Evolutionary conservation across 169 alveolate genomes (phyloP), one percentile per base, ranked within the genome.

Genomic region (Plasmodium coatneyi): DNA sequence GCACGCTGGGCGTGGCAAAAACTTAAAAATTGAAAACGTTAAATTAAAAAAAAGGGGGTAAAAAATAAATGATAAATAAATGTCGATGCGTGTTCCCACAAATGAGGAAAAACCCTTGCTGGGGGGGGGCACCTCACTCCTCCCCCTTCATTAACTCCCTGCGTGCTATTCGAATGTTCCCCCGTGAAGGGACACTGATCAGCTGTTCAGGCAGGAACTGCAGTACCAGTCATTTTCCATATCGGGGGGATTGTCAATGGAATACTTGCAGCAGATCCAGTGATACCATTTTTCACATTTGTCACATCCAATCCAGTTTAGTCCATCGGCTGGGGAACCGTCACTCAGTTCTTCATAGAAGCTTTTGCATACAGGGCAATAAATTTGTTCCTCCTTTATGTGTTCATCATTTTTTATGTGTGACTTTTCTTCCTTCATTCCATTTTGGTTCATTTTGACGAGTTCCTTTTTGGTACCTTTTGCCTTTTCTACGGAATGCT

Each of bases 281-380:
- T 96, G 97, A 86, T 83, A 96, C 97, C 97, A 96, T 70, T 95
- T 93, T 82, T 96, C 97, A 84, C 97, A 96, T 84, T 82, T 94
- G 92, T 96, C 97, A 92, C 97, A 96, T 34, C 97, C 97, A 34
- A 96, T 96, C 97, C 97, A 96, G 60, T 96, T 96, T 71, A 96
- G 92, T 7, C 96, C 97, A 80, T 96, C 97, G n/a, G 97, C 97
- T 25, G 97, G 97, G 74, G 96, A 80, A 12, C 97, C 97, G 28
- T 96, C 97, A 87, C 96, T 92, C 49, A 92, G 92, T 90, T 96
- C 97, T 82, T 93, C 96, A 82, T 96, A 96, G 36, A 95, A 82
- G 49, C 93, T 95, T 80, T 95, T 95, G 76, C 97, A 96, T 19
- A 96, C 93, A 14, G 97, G 97, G 34, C 97, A 96, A 76, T 82